A percentile compares a stretch with the other conserved stretches of the same genome.
phyloP scores from a whole-genome alignment of 2,329 filamentous ascomycete species.

The Aspergillus brunneoviolaceus region DNA sequence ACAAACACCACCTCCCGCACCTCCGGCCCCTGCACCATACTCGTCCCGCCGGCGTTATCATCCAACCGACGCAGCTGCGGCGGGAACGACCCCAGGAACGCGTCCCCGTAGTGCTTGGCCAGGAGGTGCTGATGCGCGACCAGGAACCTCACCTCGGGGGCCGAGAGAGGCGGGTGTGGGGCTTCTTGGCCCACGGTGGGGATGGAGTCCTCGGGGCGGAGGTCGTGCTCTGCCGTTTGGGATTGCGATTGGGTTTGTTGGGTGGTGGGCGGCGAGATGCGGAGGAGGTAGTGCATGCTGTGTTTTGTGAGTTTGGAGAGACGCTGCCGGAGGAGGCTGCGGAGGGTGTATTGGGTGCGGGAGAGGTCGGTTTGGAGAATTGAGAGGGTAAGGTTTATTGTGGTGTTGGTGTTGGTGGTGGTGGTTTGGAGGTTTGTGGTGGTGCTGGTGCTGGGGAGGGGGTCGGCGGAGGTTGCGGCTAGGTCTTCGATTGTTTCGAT shows the following conservation, averaged over 20 bases:
- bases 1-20: conserved; percentile 81
- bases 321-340: conserved; percentile 78
- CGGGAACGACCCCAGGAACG: conserved; percentile 83
- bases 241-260: conserved; percentile 17
- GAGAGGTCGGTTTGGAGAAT: conserved; percentile 96
- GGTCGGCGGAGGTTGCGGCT: conserved; percentile 46
- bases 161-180: conserved; percentile 64
- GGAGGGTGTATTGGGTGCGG: conserved; percentile 85
- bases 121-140: conserved; percentile 81
- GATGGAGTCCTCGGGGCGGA: conserved; percentile 31
- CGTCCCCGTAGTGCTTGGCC: conserved; percentile 78
- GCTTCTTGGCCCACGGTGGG: conserved; percentile 25
- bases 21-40: conserved; percentile 90
- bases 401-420: conserved; percentile 57
- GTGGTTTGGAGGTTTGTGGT: conserved; percentile 43
- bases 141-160: conserved; percentile 77
- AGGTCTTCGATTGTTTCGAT: conserved; percentile 68
- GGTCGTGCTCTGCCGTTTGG: background rate
- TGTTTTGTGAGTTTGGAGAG: conserved; percentile 67
- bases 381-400: conserved; percentile 88
- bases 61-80: conserved; percentile 77
- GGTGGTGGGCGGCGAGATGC: conserved; percentile 23
- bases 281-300: conserved; percentile 51
- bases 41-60: conserved; percentile 83
- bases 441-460: conserved; percentile 8